Evolutionary conservation across 495 filamentous ascomycete genomes (phyloP).

Genomic region (Penicillium taxi): DNA sequence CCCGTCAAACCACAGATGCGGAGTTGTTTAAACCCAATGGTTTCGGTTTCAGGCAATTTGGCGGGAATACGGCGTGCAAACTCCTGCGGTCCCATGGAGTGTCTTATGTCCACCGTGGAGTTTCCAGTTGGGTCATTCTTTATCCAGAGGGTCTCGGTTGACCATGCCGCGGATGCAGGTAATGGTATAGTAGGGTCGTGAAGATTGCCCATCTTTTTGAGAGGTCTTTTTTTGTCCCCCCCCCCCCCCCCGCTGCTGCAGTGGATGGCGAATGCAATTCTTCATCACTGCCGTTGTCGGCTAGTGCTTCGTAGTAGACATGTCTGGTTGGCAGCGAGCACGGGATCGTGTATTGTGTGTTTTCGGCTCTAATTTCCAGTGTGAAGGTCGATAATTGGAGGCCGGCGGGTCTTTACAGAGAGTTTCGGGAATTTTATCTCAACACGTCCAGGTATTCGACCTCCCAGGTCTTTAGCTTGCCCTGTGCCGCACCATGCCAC

Average conservation of each 20-base stretch:
- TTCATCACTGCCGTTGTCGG: slow-evolving; percentile 16
- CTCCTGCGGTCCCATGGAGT: slow-evolving; percentile 13
- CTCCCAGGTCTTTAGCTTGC: slow-evolving; percentile 19
- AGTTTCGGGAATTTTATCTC: slow-evolving; percentile 21
- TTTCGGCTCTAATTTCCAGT: slow-evolving; percentile 20
- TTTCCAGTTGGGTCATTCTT: slow-evolving; percentile 19
- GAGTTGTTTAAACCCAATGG: slow-evolving; percentile 17
- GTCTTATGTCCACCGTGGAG: slow-evolving; percentile 12
- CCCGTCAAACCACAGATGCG: slow-evolving; percentile 21
- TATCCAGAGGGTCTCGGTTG: slow-evolving; percentile 18
- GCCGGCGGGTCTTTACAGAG: slow-evolving; percentile 13
- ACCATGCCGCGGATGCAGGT: slow-evolving; percentile 19
- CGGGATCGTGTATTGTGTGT: slow-evolving; percentile 21
- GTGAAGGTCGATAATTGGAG: slow-evolving; percentile 24
- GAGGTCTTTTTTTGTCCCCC: slow-evolving; percentile 9
- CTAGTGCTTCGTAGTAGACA: slow-evolving; percentile 29
- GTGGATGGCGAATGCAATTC: slow-evolving; percentile 16
- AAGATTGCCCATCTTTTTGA: slow-evolving; percentile 9
- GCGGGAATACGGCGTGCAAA: slow-evolving; percentile 17
- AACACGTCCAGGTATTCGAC: slow-evolving; percentile 24
- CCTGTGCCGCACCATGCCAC: slow-evolving; percentile 29
- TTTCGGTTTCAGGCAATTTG: slow-evolving; percentile 19
- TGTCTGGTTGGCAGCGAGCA: slow-evolving; percentile 14
- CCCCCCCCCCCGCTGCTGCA: slow-evolving; percentile 11
- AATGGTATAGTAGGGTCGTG: slow-evolving; percentile 21